phyloP scores from a whole-genome alignment of 2,329 filamentous ascomycete genomes.

The Madurella fahalii region DNA sequence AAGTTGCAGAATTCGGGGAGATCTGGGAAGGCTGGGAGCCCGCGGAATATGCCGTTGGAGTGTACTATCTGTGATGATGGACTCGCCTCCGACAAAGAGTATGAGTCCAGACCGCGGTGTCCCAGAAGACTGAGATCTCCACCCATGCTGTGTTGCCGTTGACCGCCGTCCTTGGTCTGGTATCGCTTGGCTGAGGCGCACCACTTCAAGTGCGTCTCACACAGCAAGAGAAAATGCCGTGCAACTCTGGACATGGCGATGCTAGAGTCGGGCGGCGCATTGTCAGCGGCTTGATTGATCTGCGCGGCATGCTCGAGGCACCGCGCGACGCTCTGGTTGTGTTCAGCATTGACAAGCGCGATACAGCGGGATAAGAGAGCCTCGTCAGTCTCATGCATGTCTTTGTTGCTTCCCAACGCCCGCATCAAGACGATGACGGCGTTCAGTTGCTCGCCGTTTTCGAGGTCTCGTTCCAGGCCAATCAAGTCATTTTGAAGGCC shows the following conservation, averaged over 20 bases:
- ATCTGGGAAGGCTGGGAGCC: slow-evolving; percentile 43
- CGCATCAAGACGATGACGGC: slow-evolving; percentile 16
- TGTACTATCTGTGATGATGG: slow-evolving; percentile 10
- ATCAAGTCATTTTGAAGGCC: slow-evolving; percentile 20
- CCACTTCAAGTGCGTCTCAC: slow-evolving; percentile 20
- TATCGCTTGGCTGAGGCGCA: slow-evolving; percentile 16
- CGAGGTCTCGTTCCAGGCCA: slow-evolving; percentile 13
- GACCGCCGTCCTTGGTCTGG: neutral
- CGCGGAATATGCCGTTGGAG: slow-evolving; percentile 43
- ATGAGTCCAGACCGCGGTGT: neutral
- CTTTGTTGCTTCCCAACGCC: neutral
- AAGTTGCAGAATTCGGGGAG: slow-evolving; percentile 35
- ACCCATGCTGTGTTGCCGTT: neutral
- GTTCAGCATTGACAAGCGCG: slow-evolving; percentile 10
- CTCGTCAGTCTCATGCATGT: neutral
- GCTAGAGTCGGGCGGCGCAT: neutral
- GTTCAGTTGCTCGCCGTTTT: slow-evolving; percentile 17
- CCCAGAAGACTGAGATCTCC: too few species aligned
- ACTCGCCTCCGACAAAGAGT: neutral
- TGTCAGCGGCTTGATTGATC: neutral
- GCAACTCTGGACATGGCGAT: slow-evolving; percentile 9
- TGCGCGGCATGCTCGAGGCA: slow-evolving; percentile 1
- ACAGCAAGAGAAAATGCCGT: slow-evolving; percentile 13
- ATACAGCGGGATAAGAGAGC: slow-evolving; percentile 1
- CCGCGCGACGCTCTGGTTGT: slow-evolving; percentile 12